A percentile compares a stretch with the other conserved stretches of the same genome.
phyloP scores from a whole-genome alignment of 1,284 basidiomycete genomes.

The Fomitopsis palustris region DNA sequence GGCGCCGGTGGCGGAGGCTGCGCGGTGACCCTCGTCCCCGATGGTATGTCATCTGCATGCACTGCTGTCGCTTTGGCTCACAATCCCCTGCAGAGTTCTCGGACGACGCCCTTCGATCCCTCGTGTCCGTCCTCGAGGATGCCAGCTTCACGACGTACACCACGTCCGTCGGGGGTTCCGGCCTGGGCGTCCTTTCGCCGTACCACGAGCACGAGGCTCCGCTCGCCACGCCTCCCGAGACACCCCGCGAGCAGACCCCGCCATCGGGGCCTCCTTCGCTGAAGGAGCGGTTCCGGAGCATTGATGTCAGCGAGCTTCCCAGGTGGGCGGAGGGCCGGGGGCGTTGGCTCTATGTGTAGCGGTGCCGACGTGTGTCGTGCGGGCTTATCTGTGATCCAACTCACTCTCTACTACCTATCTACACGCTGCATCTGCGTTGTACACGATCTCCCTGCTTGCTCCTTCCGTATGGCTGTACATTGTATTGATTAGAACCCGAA shows the following conservation, averaged over 20 bases:
- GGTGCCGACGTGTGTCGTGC: background rate
- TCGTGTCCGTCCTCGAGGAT: conserved; percentile 56
- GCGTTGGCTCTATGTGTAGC: conserved; percentile 20
- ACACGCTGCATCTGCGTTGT: background rate
- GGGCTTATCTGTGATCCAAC: background rate
- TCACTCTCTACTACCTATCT: background rate
- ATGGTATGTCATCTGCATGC: conserved; percentile 49
- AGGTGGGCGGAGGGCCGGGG: conserved; percentile 17
- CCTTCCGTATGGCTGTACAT: background rate
- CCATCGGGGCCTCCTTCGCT: background rate
- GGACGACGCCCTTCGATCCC: conserved; percentile 49
- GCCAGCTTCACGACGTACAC: conserved; percentile 85
- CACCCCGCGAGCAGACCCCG: conserved; percentile 24
- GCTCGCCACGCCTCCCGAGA: conserved; percentile 52
- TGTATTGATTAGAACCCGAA: background rate
- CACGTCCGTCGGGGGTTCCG: conserved; percentile 90
- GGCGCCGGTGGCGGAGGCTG: conserved; percentile 99
- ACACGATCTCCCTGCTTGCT: background rate
- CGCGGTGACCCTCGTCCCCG: conserved; percentile 92
- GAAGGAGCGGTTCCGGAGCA: background rate
- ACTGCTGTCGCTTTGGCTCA: conserved; percentile 5
- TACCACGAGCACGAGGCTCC: conserved; percentile 36
- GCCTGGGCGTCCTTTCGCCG: conserved; percentile 82
- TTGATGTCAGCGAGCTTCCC: background rate
- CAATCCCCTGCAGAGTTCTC: conserved; percentile 49